A percentile compares a stretch with the other conserved stretches of the same genome.
These are phyloP conservation scores for Lumnitzera littorea DNA, from an alignment of 345 rosid genomes.

Conservation along the genomic window DNA sequence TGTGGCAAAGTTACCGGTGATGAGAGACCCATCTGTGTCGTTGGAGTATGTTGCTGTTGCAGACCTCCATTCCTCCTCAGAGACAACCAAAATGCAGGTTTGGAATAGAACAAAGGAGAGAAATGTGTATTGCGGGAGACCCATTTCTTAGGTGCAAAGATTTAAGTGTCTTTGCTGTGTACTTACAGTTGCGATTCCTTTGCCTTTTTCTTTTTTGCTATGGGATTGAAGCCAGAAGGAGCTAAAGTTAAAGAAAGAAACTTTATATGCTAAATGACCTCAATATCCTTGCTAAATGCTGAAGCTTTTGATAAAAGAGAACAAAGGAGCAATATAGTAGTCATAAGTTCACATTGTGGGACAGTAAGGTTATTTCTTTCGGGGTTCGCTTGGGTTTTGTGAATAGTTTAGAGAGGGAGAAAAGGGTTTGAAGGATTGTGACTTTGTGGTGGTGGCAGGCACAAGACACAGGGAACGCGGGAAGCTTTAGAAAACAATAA, in stretches of 20 bases:
- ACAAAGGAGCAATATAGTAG: neutral
- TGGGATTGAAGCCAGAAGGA: neutral
- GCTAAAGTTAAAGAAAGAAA: neutral
- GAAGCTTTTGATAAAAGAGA: conserved; percentile 7
- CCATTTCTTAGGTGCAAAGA: conserved; percentile 24
- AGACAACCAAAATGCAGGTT: conserved; percentile 22
- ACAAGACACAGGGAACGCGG: neutral
- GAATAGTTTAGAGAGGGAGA: too few species aligned
- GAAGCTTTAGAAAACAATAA: neutral
- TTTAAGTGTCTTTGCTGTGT: conserved; percentile 8
- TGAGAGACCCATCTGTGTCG: conserved; percentile 54
- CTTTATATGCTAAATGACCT: conserved; percentile 16
- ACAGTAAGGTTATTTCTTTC: too few species aligned
- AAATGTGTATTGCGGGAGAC: conserved; percentile 21
- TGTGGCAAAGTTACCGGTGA: conserved; percentile 38
- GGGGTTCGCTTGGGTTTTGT: neutral
- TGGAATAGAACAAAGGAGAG: conserved; percentile 29
- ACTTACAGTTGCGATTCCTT: conserved; percentile 6
- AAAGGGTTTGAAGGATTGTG: neutral
- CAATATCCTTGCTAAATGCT: conserved; percentile 13
- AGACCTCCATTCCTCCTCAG: conserved; percentile 53
- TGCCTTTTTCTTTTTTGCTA: conserved; percentile 5
- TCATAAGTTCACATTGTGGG: too few species aligned
- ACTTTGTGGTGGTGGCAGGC: conserved; percentile 26
- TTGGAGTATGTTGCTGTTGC: conserved; percentile 80